Base-by-base conservation (phyloP, 768 basidiomycete species). In the Cystofilobasidium ferigula region DNA sequence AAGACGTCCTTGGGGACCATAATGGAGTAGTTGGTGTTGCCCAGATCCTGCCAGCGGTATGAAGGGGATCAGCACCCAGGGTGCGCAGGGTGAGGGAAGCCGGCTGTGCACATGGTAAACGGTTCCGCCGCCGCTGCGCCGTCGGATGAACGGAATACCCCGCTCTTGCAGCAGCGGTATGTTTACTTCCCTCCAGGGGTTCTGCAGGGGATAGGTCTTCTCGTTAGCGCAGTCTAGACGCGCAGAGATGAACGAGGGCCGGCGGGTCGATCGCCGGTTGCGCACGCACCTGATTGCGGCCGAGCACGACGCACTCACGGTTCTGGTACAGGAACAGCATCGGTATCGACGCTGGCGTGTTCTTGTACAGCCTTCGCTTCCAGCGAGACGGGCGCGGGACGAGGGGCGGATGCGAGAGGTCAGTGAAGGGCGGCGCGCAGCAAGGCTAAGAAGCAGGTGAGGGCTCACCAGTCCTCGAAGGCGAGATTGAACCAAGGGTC, bases 141-240 rank as follows among this genome's bases (percentile, higher is more conserved):
- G 80, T 45, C 94, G 80, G 36, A 98, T 81, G 72, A 89, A 87
- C 0, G 88, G 88, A 22, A 91, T 80, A 5, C 78, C 79, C 1
- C 68, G 79, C 75, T 48, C 75, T 14, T 77, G 75, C 8, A 91
- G 78, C 1, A 82, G 80, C 8, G 73, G 68, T 57, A 93, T 81
- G 71, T 94, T 93, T 70, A 92, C 85, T 73, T 99, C 94, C 74
- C 90, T 95, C 94, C 94, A 98, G 20, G 93, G 94, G 71, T 95
- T 97, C 79, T 99, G 43, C 3, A 8, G 22, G 56, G n/a, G 1
- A 16, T 20, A 13, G 34, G 13, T 32, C 38, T 56, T 45, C 16
- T 26, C 24, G 43, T 2, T 36, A 34, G 26, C 22, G 14, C 28
- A 34, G 22, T n/a, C n/a, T 26, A n/a, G 3, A 54, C 13, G 30